Base-by-base conservation (phyloP, 2,329 filamentous ascomycete genomes). In the Apiospora marii region DNA sequence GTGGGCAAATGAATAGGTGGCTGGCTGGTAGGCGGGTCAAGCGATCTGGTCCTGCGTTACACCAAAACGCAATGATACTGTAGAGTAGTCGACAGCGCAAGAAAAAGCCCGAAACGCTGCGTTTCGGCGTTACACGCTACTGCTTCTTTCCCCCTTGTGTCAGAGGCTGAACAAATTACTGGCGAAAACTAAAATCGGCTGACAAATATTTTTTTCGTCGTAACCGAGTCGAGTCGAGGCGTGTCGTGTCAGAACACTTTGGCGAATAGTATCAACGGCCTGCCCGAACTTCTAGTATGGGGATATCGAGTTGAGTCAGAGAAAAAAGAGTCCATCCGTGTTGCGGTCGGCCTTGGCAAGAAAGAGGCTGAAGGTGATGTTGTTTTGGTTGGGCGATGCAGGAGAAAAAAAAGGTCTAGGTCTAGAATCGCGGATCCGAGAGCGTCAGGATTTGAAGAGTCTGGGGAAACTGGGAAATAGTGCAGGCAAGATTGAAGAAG, bases 61-160 rank as follows among this genome's bases (percentile, higher is more conserved):
- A 64, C 58, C 58, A 37, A 64, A 41, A 64, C 12, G 34, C 34
- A 8, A 19, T 8, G 37, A 64, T n/a, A n/a, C 19, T 2, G 27
- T 30, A 4, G 53, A 61, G 53, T 4, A 34, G 14, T 37, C n/a
- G 49, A 53, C n/a, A 53, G 24, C 27, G 27, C 4, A 30, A 8
- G 7, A 51, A 53, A 53, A 53, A 53, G 51, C 24, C 51, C 24
- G 58, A 64, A 64, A 64, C 58, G 58, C 58, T 64, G 58, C 58
- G 58, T 64, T 64, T 64, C 58, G 58, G 58, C 34, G 58, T 64
- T 64, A 64, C 58, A 41, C 58, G 34, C 58, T 61, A 37, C n/a
- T 27, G 24, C n/a, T 53, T 58, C 24, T 30, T 34, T 16, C 12
- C 14, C 19, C 30, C 30, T 37, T 41, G 30, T 37, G 58, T 64